Percentiles rank a stretch among this genome's conserved stretches.
These are phyloP conservation scores for Penicillium sp. DNA, from an alignment of 2,329 filamentous ascomycete genomes.

Conservation along the genomic window DNA sequence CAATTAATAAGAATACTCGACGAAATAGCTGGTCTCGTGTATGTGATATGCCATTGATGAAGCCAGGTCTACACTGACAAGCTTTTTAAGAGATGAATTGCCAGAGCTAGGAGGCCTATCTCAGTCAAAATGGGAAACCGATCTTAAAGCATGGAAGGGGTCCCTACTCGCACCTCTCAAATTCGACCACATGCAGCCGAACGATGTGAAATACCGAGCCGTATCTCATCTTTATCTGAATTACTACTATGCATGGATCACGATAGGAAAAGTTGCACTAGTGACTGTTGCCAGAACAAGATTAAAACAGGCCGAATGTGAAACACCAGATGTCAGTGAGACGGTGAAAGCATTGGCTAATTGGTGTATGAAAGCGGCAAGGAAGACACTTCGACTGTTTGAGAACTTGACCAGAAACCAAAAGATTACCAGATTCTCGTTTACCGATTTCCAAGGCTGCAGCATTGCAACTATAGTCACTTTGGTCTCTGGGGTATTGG, in stretches of 20 bases:
- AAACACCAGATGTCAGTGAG: slow-evolving; percentile 5
- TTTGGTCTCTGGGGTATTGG: slow-evolving; percentile 39
- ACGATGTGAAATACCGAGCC: slow-evolving; percentile 34
- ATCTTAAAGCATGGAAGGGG: slow-evolving; percentile 39
- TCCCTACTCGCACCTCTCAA: slow-evolving; percentile 32
- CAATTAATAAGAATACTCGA: slow-evolving; percentile 37
- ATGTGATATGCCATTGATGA: background rate
- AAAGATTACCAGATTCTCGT: slow-evolving; percentile 43
- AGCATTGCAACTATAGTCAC: slow-evolving; percentile 44
- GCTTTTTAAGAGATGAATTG: background rate
- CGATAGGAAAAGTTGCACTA: slow-evolving; percentile 41
- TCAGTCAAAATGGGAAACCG: slow-evolving; percentile 16
- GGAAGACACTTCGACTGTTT: slow-evolving; percentile 38
- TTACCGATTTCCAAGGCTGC: slow-evolving; percentile 47
- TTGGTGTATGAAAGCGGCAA: slow-evolving; percentile 37
- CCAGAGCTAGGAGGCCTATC: background rate
- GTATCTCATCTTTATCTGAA: slow-evolving; percentile 43
- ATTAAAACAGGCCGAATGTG: slow-evolving; percentile 6
- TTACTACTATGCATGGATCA: slow-evolving; percentile 44
- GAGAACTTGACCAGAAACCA: slow-evolving; percentile 32
- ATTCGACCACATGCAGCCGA: slow-evolving; percentile 33
- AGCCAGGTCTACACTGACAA: background rate
- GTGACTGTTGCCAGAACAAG: slow-evolving; percentile 34
- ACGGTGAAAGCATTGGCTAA: slow-evolving; percentile 19
- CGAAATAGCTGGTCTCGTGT: slow-evolving; percentile 28